Percentiles rank a stretch among this genome's conserved stretches.
Evolutionary conservation across 257 asterid species (phyloP).

Genomic region (Haberlea rhodopensis): DNA sequence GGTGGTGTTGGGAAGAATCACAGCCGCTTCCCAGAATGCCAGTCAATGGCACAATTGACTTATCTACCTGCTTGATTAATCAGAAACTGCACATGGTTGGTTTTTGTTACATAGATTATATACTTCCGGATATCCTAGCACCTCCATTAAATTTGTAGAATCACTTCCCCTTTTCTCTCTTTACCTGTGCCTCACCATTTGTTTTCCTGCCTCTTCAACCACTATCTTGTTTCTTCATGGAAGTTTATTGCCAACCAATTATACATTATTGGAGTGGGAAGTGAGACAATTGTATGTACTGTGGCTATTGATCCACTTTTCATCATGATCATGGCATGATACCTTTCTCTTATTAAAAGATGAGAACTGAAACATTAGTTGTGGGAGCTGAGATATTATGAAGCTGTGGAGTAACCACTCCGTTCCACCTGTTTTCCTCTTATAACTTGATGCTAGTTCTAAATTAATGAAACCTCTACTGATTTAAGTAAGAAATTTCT

Average conservation of each 20-base stretch:
- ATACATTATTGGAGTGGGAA: neutral
- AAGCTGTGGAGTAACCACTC: neutral
- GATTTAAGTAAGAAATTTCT: neutral
- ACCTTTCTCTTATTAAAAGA: neutral
- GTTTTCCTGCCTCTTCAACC: neutral
- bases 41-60: slow-evolving; percentile 58
- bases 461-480: neutral
- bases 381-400: slow-evolving; percentile 1
- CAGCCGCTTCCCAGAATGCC: slow-evolving; percentile 85
- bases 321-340: neutral
- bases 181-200: neutral
- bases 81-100: slow-evolving; percentile 93
- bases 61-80: slow-evolving; percentile 75
- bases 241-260: neutral
- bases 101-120: slow-evolving; percentile 18
- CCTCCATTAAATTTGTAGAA: neutral
- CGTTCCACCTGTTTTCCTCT: neutral
- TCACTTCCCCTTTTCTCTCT: neutral
- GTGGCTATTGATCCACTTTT: slow-evolving; percentile 5
- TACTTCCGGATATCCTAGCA: slow-evolving; percentile 7
- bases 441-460: neutral
- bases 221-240: slow-evolving; percentile 4
- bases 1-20: slow-evolving; percentile 97
- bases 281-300: neutral
- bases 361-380: neutral